Conservation (phyloP, 1,284 basidiomycete species). For the Vanrija sp. region DNA sequence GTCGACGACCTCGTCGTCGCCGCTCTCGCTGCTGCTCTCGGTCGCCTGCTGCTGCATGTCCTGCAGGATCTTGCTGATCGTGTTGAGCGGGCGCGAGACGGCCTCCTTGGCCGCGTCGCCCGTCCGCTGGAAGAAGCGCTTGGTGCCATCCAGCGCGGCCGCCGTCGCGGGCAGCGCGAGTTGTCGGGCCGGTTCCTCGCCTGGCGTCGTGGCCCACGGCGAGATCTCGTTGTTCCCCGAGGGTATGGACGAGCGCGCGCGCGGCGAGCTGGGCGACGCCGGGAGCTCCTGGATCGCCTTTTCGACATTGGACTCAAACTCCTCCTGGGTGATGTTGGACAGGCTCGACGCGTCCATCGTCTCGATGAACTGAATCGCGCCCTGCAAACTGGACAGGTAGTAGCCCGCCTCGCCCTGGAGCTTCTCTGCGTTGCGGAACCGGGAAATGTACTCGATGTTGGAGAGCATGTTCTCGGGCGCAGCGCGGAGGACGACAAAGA, state of each 20-base stretch:
- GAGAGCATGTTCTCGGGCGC: conserved; percentile 91
- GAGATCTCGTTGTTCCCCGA: conserved; percentile 26
- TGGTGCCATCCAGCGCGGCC: conserved; percentile 67
- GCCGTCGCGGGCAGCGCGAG: conserved; percentile 61
- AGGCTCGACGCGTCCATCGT: conserved; percentile 93
- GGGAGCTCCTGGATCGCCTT: conserved; percentile 68
- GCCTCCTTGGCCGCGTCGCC: conserved; percentile 62
- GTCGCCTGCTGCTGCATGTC: conserved; percentile 54
- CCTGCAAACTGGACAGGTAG: conserved; percentile 90
- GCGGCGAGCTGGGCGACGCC: conserved; percentile 35
- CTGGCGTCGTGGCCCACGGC: conserved; percentile 49
- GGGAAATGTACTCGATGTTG: conserved; percentile 96
- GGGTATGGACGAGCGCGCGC: background rate
- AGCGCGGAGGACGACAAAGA: conserved; percentile 88
- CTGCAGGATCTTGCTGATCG: conserved; percentile 76
- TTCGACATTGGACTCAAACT: conserved; percentile 80
- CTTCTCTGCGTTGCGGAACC: conserved; percentile 85
- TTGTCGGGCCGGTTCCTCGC: conserved; percentile 79
- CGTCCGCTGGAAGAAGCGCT: conserved; percentile 75
- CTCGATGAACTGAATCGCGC: conserved; percentile 91
- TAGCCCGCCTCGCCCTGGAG: conserved; percentile 94
- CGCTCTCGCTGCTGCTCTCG: conserved; percentile 18
- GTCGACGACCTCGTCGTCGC: conserved; percentile 12
- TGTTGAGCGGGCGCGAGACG: conserved; percentile 78
- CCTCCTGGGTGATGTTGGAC: conserved; percentile 85